These are phyloP conservation scores for Sophora flavescens DNA, from an alignment of 306 rosid species.

Conservation along the genomic window DNA sequence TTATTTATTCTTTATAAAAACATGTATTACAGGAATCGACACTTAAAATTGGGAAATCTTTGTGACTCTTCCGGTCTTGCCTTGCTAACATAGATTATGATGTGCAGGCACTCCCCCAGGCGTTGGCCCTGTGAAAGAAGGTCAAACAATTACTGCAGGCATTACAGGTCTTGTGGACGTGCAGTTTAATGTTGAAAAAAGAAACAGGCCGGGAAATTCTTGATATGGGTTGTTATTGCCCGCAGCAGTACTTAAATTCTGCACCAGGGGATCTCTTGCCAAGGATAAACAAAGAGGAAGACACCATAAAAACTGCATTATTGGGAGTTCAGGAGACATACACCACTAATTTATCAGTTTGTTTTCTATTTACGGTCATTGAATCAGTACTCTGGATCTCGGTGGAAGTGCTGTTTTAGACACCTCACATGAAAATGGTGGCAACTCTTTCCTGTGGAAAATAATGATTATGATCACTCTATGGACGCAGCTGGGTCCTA, in stretches of 20 bases:
- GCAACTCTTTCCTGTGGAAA: conserved; percentile 1
- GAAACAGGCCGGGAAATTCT: conserved; percentile 48
- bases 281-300: conserved; percentile 16
- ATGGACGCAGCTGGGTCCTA: not conserved
- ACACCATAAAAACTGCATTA: conserved; percentile 19
- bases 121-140: conserved; percentile 92
- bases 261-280: conserved; percentile 16
- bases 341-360: not conserved
- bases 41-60: conserved; percentile 3
- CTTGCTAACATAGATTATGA: conserved; percentile 40
- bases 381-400: conserved; percentile 25
- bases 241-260: not conserved
- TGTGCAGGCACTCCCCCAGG: conserved; percentile 93
- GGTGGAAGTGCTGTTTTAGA: conserved; percentile 26
- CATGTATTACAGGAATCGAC: not conserved
- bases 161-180: conserved; percentile 81
- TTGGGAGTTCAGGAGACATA: conserved; percentile 12
- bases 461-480: conserved; percentile 15
- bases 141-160: conserved; percentile 89
- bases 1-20: too few relatives aligned
- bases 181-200: conserved; percentile 70
- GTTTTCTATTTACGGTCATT: conserved; percentile 13
- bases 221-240: conserved; percentile 25
- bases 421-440: conserved; percentile 19
- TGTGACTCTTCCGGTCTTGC: not conserved